A percentile compares a stretch with the other conserved stretches of the same genome.
These are phyloP conservation scores for Crucibulum laeve DNA, from an alignment of 768 basidiomycete genomes.

Conservation along the genomic window DNA sequence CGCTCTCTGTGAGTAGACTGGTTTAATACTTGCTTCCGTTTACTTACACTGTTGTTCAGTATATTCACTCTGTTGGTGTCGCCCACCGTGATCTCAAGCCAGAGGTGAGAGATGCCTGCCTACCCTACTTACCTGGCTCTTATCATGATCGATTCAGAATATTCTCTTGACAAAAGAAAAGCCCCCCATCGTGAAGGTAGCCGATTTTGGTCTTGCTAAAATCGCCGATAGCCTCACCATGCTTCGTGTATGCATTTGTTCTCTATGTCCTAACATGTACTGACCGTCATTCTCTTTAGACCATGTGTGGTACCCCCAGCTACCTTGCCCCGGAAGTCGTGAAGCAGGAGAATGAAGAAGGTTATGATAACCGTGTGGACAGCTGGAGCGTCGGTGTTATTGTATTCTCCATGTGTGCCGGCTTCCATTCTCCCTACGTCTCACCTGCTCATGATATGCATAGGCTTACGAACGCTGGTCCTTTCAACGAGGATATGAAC, in stretches of 20 bases:
- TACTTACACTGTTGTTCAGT: constrained; percentile 24
- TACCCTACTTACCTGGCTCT: not conserved
- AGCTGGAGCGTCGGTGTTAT: constrained; percentile 97
- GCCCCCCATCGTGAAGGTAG: constrained; percentile 80
- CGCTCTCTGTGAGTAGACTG: constrained; percentile 49
- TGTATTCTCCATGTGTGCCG: constrained; percentile 77
- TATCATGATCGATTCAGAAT: constrained; percentile 44
- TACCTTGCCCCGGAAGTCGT: constrained; percentile 96
- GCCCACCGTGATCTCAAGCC: constrained; percentile 95
- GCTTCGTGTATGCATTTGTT: constrained; percentile 51
- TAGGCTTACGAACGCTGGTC: constrained; percentile 73
- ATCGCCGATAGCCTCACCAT: constrained; percentile 77
- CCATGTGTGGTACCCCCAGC: constrained; percentile 94
- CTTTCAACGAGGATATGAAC: constrained; percentile 77
- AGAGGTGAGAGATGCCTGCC: constrained; percentile 40
- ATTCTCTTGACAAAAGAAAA: constrained; percentile 71
- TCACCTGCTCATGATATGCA: constrained; percentile 7
- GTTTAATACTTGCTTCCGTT: not conserved
- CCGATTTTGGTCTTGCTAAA: constrained; percentile 96
- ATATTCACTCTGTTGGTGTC: constrained; percentile 72
- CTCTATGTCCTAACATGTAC: not conserved
- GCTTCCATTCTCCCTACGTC: constrained; percentile 1
- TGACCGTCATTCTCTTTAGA: constrained; percentile 38
- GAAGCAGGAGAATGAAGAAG: constrained; percentile 51
- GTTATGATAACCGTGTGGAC: constrained; percentile 88